These are phyloP conservation scores for Tetracentron sinense DNA, from an alignment of 164 flowering plant genomes.

Conservation along the genomic window DNA sequence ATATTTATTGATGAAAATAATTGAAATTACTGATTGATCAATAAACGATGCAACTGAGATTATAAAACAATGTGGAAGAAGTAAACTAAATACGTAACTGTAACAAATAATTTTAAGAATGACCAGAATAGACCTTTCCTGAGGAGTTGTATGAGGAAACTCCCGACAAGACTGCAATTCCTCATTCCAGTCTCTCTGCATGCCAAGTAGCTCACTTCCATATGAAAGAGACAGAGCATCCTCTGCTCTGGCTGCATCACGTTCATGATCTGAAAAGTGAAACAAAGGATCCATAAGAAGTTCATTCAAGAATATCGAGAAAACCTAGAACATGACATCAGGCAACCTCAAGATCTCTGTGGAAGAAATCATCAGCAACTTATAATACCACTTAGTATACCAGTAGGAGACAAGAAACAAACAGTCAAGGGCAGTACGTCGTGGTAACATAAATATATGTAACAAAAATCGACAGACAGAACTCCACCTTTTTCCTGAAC, in stretches of 20 bases:
- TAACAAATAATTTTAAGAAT: not conserved
- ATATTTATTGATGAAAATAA: too few species aligned
- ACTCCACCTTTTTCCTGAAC: too few species aligned
- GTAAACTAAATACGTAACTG: not conserved
- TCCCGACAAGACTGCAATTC: slow-evolving; percentile 97
- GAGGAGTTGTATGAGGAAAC: slow-evolving; percentile 79
- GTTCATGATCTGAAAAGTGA: slow-evolving; percentile 82
- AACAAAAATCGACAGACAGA: too few species aligned
- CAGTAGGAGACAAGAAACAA: too few species aligned
- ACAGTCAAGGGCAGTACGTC: too few species aligned
- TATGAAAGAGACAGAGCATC: slow-evolving; percentile 80
- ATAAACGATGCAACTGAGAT: not conserved
- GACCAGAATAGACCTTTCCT: slow-evolving; percentile 62
- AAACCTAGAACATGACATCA: not conserved
- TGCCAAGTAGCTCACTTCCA: slow-evolving; percentile 95
- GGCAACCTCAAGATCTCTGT: not conserved
- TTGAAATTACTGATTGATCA: too few species aligned
- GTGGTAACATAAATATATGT: too few species aligned
- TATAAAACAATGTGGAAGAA: not conserved
- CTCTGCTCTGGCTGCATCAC: slow-evolving; percentile 99
- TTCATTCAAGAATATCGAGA: not conserved
- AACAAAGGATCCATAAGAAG: not conserved
- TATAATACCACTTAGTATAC: too few species aligned
- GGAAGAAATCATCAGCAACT: too few species aligned
- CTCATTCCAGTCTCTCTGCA: slow-evolving; percentile 99